Base-by-base conservation (phyloP, 2,329 filamentous ascomycete genomes). In the Oidium heveae region DNA sequence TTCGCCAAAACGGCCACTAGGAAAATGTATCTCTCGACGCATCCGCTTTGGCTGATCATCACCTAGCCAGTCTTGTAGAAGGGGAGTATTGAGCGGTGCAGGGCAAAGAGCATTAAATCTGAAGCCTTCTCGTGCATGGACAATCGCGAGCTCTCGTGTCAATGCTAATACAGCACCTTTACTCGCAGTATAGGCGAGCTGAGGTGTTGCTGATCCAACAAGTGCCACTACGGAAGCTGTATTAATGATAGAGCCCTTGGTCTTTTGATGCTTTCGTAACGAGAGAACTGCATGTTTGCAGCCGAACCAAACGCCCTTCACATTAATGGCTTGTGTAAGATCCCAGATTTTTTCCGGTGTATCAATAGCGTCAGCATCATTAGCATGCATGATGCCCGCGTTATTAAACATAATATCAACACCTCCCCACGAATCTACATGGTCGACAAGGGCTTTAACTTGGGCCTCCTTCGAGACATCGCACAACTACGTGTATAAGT, bases 321-420 rank as follows among this genome's bases (percentile, higher is more conserved):
- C 82, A 62, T 86, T 86, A 66, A 86, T 84, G 56, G 75, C 76
- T 58, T 84, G 80, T 0, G 82, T 86, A 56, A 84, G 66, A 59
- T 86, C 81, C 82, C 82, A 86, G 66, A 86, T 82, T 64, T 78
- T 77, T 68, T 85, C 82, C 0, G 79, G 73, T 1, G 81, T 85
- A 61, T 79, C 73, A 59, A 84, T 70, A 18, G 82, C 80, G 63
- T 79, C 74, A 4, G 69, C 72, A 59, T 79, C 76, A 56, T 82
- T 72, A 22, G 73, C 74, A 64, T 86, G 82, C 82, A 86, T 86
- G 61, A 86, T 86, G 16, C 82, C 82, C 16, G 82, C 82, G 62
- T 86, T 86, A 71, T 86, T 86, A 74, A 86, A 86, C 61, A 86
- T 79, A 62, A 86, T 72, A 61, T 86, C 82, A 0, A 82, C 67